Evolutionary conservation across 345 rosid genomes (phyloP), one percentile per base, ranked within the genome.

Genomic region (Zanthoxylum bungeanum): DNA sequence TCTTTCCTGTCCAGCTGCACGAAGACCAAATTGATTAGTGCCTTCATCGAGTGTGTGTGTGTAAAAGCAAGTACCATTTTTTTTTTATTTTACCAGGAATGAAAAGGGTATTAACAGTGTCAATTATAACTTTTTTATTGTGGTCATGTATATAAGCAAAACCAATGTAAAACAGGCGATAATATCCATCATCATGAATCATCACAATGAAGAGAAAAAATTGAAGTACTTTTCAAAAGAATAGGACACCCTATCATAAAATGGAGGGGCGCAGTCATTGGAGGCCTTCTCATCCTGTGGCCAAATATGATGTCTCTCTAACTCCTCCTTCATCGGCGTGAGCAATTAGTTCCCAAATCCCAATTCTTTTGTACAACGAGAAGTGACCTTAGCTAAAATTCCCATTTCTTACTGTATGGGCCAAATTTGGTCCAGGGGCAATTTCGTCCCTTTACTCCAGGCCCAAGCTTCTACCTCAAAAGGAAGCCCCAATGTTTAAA

Each of bases 1-100:
- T 69, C 97, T 86, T 79, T 94, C 98, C 85, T 94, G 97, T 49
- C 98, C 98, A 85, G 97, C 98, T 94, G 89, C 82, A 77, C 30
- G n/a, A 68, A 66, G 28, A 71, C 28, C 63, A 50, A 61, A 73
- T 51, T 28, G 61, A 61, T 27, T 73, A 16, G 19, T 44, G 12
- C 27, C 24, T 58, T 50, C 12, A 9, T 39, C 71, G 66, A 66
- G 42, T 60, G 53, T 25, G 8, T 33, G 22, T 22, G 40, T 21
- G 0, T 14, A 52, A 56, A 71, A 42, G 4, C n/a, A 64, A 12
- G 24, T 40, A 11, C 39, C 49, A 44, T 37, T n/a, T n/a, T n/a
- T n/a, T n/a, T n/a, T n/a, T n/a, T n/a, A n/a, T n/a, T 40, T 27
- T 19, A 27, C 33, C 30, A 27, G 17, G 24, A 28, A 25, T n/a